Percentiles rank a stretch among this genome's conserved stretches.
phyloP scores from a whole-genome alignment of 2,329 filamentous ascomycete species.

The Aspergillus pseudoterreus region DNA sequence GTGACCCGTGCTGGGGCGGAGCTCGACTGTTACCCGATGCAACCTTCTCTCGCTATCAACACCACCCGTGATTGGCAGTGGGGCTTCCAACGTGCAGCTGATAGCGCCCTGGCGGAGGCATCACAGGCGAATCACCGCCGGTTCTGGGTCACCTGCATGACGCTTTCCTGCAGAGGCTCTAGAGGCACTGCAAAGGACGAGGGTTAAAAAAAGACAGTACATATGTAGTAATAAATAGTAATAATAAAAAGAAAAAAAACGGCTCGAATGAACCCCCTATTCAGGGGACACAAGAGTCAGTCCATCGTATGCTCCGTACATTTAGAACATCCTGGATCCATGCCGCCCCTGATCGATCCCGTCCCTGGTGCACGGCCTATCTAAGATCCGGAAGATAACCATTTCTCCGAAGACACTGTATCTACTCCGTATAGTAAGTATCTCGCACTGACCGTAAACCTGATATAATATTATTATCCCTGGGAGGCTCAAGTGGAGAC shows the following conservation, averaged over 20 bases:
- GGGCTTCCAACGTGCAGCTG: conserved; percentile 19
- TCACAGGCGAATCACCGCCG: conserved; percentile 15
- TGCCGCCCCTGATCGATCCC: too few species aligned
- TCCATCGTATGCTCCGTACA: too few species aligned
- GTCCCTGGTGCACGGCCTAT: too few species aligned
- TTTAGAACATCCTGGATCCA: too few species aligned
- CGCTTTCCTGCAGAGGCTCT: conserved; percentile 18
- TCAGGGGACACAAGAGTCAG: too few species aligned
- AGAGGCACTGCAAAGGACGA: conserved; percentile 6
- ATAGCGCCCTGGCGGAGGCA: conserved; percentile 19
- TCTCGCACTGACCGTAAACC: too few species aligned
- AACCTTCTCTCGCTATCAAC: conserved; percentile 1
- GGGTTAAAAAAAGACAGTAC: neutral
- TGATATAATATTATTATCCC: too few species aligned
- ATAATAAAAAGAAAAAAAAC: neutral
- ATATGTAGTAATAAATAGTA: too few species aligned
- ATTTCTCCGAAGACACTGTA: too few species aligned
- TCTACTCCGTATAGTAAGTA: too few species aligned
- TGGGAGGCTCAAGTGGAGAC: too few species aligned
- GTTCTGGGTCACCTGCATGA: conserved; percentile 16
- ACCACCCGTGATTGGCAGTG: conserved; percentile 12
- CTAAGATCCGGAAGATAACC: too few species aligned
- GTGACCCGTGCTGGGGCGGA: conserved; percentile 6
- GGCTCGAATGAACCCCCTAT: neutral
- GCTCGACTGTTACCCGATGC: neutral